Base-by-base conservation (phyloP, 2,329 filamentous ascomycete genomes). In the Colletotrichum tropicicola region DNA sequence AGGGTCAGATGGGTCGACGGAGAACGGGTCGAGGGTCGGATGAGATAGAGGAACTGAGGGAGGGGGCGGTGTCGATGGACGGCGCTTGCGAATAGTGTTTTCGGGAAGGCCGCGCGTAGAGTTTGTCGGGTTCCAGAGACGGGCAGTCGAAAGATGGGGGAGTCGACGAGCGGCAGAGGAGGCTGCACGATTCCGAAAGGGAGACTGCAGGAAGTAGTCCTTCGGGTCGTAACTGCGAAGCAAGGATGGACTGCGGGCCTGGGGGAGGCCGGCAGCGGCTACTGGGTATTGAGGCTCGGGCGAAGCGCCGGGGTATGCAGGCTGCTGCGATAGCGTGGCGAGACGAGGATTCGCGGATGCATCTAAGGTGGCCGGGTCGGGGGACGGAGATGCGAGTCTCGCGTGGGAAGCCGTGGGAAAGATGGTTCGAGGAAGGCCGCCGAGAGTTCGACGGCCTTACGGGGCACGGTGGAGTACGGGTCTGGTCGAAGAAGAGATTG, bases 41-140 rank as follows among this genome's bases (percentile, higher is more conserved):
- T 84, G 81, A 15, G 76, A 74, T 32, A 88, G 77, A 13, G 84
- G 85, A 8, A 88, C 74, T 6, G 83, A 70, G 10, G 86, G 85
- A 37, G 82, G 83, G 6, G 83, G 83, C 15, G 86, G 86, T 15
- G 83, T 84, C 13, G 85, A 88, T 15, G 80, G 80, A 25, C 84
- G 83, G 59, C 85, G 82, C 65, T 73, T 78, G 59, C 80, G 77
- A 44, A 70, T 53, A n/a, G 65, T 66, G 28, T 62, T 70, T 43
- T 61, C 71, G 59, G 77, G 68, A 57, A 74, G 69, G 62, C 85
- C 80, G 45, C 85, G 85, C 3, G 86, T 88, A 25, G 85, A 88
- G 72, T 88, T 88, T 63, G 84, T 84, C 23, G 86, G 86, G 70
- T 88, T 88, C 86, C 86, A 88, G 68, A 88, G 83, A 35, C 85